Evolutionary conservation across 768 basidiomycete species (phyloP), one percentile per base, ranked within the genome.

Genomic region (Tephrocybe sp.): DNA sequence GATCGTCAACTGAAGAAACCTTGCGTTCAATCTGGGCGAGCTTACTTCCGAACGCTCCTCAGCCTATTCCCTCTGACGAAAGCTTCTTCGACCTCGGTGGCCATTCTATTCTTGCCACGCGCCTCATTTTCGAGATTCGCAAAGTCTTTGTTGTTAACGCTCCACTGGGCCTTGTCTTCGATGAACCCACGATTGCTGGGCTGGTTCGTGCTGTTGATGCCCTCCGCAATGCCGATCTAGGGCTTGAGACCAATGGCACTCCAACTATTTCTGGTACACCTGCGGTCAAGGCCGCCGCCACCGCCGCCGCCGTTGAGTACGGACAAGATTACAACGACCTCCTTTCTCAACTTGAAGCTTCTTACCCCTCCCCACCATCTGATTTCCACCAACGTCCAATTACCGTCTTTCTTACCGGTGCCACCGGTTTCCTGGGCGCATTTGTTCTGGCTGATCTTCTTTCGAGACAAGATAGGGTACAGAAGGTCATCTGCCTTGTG

Each of bases 31-130:
- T 99, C 59, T 99, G 96, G 95, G 65, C 82, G 1, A 74, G 65
- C 45, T 79, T 98, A 39, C 78, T 99, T 13, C 90, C 92, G 16
- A 85, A 83, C 46, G 76, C 90, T 5, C 85, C 92, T 0, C 73
- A 79, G 7, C 80, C 85, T 1, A 83, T 99, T 41, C 89, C 93
- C 4, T 65, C 89, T 9, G 88, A 98, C 65, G 96, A 98, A 62
- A 92, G 83, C 66, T 99, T 99, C 80, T 98, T 98, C 71, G 96
- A 99, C 65, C 79, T 98, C 38, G 97, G 97, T 42, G 97, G 97
- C 6, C 97, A 99, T 70, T 98, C 97, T 13, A 98, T 99, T 61
- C 82, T 99, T 39, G 97, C 97, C 0, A 99, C 97, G 2, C 87
- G 95, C 20, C 83, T 98, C 54, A 92, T 98, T 60, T 98, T 99